Base-by-base conservation (phyloP, 768 basidiomycete genomes). In the Coprinellus micaceus region DNA sequence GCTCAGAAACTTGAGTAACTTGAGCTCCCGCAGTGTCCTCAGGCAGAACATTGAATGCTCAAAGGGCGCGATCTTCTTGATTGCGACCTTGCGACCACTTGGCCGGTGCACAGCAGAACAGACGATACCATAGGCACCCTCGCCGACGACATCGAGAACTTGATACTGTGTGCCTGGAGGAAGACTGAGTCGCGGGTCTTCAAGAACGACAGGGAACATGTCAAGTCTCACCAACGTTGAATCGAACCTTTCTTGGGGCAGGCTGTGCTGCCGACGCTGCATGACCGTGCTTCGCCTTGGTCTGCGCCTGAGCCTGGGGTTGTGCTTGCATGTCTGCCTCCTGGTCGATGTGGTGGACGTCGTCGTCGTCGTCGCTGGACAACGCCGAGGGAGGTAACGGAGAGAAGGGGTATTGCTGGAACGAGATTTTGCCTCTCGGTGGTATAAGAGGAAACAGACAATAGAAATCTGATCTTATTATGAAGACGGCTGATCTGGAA, bases 21-120 rank as follows among this genome's bases (percentile, higher is more conserved):
- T 92, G 63, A 92, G 79, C 70, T 92, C 94, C 60, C 94, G 83
- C 49, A 95, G 77, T n/a, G 94, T 96, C 49, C 88, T 78, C 68
- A 94, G 78, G 67, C 91, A 92, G 74, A 94, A 95, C 91, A 96
- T 93, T 56, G 93, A 87, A 67, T 95, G 94, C 69, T 96, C 94
- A 63, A 96, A 97, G 4, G 94, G 94, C 0, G 89, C 86, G 73
- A 97, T 94, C 75, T 91, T 91, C 80, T 97, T 97, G 79, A 97
- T 94, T 53, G 95, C 95, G 58, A 98, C 96, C 71, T 93, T 93
- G 57, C 91, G 88, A 52, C 87, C 85, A 52, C 89, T 91, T 2
- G 92, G 87, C 59, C 84, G 70, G 68, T 98, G 94, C 2, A 94
- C 76, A 4, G 95, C 95, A 22, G 94, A 95, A 71, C 91, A 94